Evolutionary conservation across 2,329 filamentous ascomycete species (phyloP), one percentile per base, ranked within the genome.

Genomic region (Orbilia quercus): DNA sequence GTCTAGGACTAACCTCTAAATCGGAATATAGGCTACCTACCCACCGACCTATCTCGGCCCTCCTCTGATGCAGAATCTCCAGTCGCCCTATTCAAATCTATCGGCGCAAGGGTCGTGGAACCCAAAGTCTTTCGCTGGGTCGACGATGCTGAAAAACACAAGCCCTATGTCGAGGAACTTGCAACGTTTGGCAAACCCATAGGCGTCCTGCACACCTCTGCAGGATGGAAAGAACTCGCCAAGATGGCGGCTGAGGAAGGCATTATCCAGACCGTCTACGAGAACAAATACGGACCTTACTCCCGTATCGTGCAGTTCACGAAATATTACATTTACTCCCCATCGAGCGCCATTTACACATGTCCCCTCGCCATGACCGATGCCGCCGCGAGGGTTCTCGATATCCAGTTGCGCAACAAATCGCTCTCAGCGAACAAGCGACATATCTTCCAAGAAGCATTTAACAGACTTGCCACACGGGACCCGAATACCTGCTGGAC

Each of bases 211-310:
- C 82, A 90, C 36, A 89, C 88, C 0, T 84, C 85, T 0, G 84
- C 89, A 75, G 89, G 90, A 25, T 92, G 90, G 90, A 82, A 84
- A 40, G 82, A 83, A 42, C 81, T 90, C 1, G 87, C 89, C 75
- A 82, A 84, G 1, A 85, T 88, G 75, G 87, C 87, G 0, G 83
- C 86, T 14, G 79, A 82, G 31, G 84, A 86, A 74, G 88, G 88
- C 77, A 83, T 85, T 36, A 66, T 67, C 23, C 70, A 74, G 53
- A 66, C 57, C 45, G 87, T 86, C 16, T 89, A 90, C 75, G 85
- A 88, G 55, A 81, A 82, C 0, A 79, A 83, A 1, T 80, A 84
- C 57, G 84, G 82, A 0, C 81, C 82, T 1, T 86, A 85, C 76
- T 84, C 84, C 18, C 82, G 88, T 1, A 79, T 87, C 1, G 80